Evolutionary conservation across 768 basidiomycete genomes (phyloP), one percentile per base, ranked within the genome.

Genomic region (Suillus placidus): DNA sequence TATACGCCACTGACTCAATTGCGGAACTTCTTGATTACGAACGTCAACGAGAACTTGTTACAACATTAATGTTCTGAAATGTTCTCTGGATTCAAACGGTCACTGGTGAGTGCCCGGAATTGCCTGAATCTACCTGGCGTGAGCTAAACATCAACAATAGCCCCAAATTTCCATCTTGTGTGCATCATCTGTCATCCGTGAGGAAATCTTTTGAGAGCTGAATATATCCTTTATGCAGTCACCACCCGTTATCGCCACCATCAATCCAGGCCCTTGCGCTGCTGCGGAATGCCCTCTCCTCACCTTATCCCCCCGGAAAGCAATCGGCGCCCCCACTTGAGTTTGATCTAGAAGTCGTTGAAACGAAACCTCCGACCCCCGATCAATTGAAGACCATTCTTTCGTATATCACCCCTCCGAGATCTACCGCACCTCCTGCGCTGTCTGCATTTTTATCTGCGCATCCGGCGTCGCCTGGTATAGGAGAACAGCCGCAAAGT

Each of bases 341-440:
- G 14, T 93, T 91, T 79, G 82, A 89, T 64, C 84, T 93, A 23
- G 87, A 91, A 63, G 87, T 93, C 32, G 79, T 93, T 52, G 90
- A 92, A 72, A 81, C 82, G 8, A 77, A 81, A 6, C 80, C 83
- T 0, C 92, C 92, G 3, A 93, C 85, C 0, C 62, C 84, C 0
- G 90, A 92, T 74, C 92, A 93, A 70, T 74, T 93, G 43, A 79
- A 77, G 37, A 88, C 85, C 16, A 92, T 93, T 51, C 71, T 90
- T 16, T 84, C 85, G 4, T 92, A 89, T 71, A 75, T 90, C 12
- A 32, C 69, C 0, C 65, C 75, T 1, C 52, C 67, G 26, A 69
- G 78, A 0, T 79, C 79, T n/a, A 74, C 78, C 35, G 75, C 79
- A 5, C 68, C 75, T 2, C 70, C 72, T 9, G 72, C 74, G 18